Conservation (phyloP, 768 basidiomycete genomes). For the Arthromyces matolae region DNA sequence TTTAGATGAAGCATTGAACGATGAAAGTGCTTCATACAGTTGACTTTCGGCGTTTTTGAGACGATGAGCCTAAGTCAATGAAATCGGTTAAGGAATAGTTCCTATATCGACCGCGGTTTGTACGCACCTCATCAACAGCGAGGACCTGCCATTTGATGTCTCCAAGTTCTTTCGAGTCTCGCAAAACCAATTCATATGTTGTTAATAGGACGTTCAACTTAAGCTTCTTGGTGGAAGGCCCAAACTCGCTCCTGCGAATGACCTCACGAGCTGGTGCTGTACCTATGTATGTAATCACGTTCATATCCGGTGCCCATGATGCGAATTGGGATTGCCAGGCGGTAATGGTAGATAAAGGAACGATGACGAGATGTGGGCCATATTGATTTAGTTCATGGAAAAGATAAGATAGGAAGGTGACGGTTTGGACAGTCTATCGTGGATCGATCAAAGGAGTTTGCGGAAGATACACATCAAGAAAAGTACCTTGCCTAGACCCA, state of each 20-base stretch:
- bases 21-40: slow-evolving; percentile 87
- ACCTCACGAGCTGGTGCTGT: slow-evolving; percentile 83
- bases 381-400: slow-evolving; percentile 91
- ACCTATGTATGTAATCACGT: slow-evolving; percentile 96
- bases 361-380: slow-evolving; percentile 96
- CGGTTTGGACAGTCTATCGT: slow-evolving; percentile 87
- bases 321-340: slow-evolving; percentile 97
- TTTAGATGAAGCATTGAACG: slow-evolving; percentile 88
- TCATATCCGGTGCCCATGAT: slow-evolving; percentile 93
- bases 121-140: slow-evolving; percentile 85
- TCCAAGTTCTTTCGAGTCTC: slow-evolving; percentile 83
- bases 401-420: slow-evolving; percentile 90
- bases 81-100: slow-evolving; percentile 15
- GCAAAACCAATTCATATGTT: slow-evolving; percentile 92
- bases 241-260: slow-evolving; percentile 91
- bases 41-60: slow-evolving; percentile 98
- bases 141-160: slow-evolving; percentile 97
- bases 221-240: slow-evolving; percentile 79
- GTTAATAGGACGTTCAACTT: slow-evolving; percentile 97
- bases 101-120: slow-evolving; percentile 16
- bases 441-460: too few relatives aligned
- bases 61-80: slow-evolving; percentile 73
- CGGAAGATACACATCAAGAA: too few relatives aligned
- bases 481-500: slow-evolving; percentile 93
- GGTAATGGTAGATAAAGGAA: slow-evolving; percentile 95